phyloP scores from a whole-genome alignment of 495 filamentous ascomycete species.

The Amorphotheca resinae region DNA sequence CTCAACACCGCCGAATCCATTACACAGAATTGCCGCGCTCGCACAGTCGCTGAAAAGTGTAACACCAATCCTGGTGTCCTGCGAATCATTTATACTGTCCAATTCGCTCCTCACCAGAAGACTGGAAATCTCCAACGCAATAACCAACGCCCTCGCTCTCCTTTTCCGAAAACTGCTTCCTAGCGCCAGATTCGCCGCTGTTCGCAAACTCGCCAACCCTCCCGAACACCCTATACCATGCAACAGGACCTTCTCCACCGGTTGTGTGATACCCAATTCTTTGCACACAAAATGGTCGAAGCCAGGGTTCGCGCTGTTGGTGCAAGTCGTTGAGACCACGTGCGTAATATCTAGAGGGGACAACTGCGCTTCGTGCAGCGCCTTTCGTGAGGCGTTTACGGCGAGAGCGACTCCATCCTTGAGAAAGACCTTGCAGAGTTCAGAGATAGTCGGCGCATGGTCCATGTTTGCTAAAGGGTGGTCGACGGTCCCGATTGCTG shows the following conservation, averaged over 20 bases:
- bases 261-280: conserved; percentile 33
- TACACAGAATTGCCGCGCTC: conserved; percentile 44
- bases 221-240: conserved; percentile 55
- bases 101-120: conserved; percentile 46
- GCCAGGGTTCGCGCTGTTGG: conserved; percentile 55
- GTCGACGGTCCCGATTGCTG: conserved; percentile 43
- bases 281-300: conserved; percentile 52
- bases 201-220: conserved; percentile 48
- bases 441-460: conserved; percentile 39
- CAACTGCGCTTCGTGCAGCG: conserved; percentile 41
- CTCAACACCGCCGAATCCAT: conserved; percentile 29
- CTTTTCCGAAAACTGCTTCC: conserved; percentile 38
- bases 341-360: conserved; percentile 44
- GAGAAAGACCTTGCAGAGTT: conserved; percentile 42
- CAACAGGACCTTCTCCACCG: conserved; percentile 45
- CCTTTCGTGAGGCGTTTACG: conserved; percentile 43
- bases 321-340: conserved; percentile 53
- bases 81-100: conserved; percentile 36
- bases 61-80: conserved; percentile 43
- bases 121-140: conserved; percentile 50
- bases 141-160: conserved; percentile 42
- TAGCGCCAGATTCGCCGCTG: conserved; percentile 47
- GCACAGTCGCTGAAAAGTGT: conserved; percentile 54
- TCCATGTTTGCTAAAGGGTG: conserved; percentile 43
- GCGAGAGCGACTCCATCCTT: conserved; percentile 46